Conservation (phyloP, 441 rosid genomes). For the Jatropha multifida region DNA sequence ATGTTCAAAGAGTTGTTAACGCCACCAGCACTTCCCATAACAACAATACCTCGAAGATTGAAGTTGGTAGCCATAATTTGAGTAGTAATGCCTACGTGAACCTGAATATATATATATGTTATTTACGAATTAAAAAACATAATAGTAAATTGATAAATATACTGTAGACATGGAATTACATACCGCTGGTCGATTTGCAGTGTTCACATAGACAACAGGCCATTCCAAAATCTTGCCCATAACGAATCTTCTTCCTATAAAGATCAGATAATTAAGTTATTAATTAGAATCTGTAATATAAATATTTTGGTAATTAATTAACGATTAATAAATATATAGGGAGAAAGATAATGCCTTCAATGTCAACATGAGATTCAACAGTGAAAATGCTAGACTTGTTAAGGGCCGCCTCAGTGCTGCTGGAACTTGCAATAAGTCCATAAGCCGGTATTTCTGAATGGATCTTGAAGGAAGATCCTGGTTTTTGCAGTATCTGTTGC, state of each 20-base stretch:
- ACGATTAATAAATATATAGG: neutral
- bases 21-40: slow-evolving; percentile 5
- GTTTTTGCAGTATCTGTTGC: neutral
- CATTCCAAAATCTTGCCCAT: neutral
- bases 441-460: neutral
- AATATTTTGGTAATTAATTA: too few species aligned
- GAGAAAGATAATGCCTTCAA: neutral
- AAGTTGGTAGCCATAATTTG: neutral
- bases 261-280: too few species aligned
- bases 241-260: slow-evolving; percentile 7
- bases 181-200: neutral
- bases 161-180: neutral
- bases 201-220: neutral
- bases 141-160: too few species aligned
- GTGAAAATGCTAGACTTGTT: neutral
- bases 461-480: neutral
- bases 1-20: neutral
- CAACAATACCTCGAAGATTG: neutral
- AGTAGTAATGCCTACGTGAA: neutral
- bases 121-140: too few species aligned
- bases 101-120: neutral
- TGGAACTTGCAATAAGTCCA: neutral
- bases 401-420: neutral
- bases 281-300: too few species aligned
- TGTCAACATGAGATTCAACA: neutral